These are phyloP conservation scores for Abortiporus biennis DNA, from an alignment of 1,284 basidiomycete genomes.

Conservation along the genomic window DNA sequence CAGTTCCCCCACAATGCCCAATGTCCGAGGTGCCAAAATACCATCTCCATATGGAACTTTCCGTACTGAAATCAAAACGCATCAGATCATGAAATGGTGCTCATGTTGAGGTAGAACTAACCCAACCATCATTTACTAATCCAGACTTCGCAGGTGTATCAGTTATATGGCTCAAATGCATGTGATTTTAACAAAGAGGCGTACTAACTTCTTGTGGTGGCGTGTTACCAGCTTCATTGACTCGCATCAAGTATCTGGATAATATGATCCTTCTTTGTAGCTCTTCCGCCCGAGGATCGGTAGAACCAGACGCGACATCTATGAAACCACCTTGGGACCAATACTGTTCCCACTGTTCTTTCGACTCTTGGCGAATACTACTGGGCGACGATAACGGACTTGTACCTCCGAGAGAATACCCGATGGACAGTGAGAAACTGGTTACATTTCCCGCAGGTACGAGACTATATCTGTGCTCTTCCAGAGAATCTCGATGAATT, in stretches of 20 bases:
- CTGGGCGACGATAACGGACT: background rate
- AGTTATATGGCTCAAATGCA: background rate
- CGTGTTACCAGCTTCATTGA: constrained; percentile 51
- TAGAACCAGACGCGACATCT: constrained; percentile 44
- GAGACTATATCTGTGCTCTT: constrained; percentile 40
- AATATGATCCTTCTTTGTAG: constrained; percentile 51
- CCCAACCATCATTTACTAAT: constrained; percentile 54
- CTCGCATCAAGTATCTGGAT: constrained; percentile 50
- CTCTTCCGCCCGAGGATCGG: constrained; percentile 44
- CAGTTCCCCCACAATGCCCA: constrained; percentile 59
- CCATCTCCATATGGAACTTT: constrained; percentile 62
- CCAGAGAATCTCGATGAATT: constrained; percentile 36
- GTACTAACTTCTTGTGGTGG: constrained; percentile 53
- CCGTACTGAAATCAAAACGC: constrained; percentile 28
- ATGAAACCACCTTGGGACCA: constrained; percentile 49
- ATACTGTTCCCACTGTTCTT: constrained; percentile 36
- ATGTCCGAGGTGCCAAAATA: constrained; percentile 54
- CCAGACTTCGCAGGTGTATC: constrained; percentile 34
- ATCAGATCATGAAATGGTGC: background rate
- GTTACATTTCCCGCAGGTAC: constrained; percentile 13
- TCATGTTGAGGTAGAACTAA: constrained; percentile 22
- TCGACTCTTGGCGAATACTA: constrained; percentile 26
- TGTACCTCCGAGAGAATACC: constrained; percentile 22
- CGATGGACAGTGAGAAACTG: constrained; percentile 29
- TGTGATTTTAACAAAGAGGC: background rate